phyloP scores from a whole-genome alignment of 2,329 filamentous ascomycete species.

The Fusarium continuum region DNA sequence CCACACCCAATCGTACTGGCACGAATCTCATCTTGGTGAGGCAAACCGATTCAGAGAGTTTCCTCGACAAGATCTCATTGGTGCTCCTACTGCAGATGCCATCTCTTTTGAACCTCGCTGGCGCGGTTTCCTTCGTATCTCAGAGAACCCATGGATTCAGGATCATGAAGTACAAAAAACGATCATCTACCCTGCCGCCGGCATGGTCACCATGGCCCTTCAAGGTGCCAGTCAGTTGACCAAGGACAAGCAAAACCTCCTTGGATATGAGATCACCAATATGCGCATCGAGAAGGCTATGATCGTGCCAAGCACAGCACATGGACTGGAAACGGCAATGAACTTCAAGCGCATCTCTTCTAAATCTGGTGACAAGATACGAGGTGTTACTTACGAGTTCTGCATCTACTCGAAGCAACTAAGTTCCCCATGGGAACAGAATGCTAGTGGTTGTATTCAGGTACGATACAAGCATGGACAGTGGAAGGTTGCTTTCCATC shows the following conservation, averaged over 20 bases:
- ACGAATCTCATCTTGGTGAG: conserved; percentile 58
- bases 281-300: conserved; percentile 61
- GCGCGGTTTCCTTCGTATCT: conserved; percentile 59
- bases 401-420: conserved; percentile 58
- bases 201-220: conserved; percentile 60
- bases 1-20: conserved; percentile 62
- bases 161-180: conserved; percentile 62
- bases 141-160: conserved; percentile 62
- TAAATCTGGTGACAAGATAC: background rate
- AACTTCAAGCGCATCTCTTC: conserved; percentile 50
- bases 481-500: conserved; percentile 28
- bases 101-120: conserved; percentile 58
- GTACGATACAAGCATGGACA: conserved; percentile 41
- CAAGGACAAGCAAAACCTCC: conserved; percentile 32
- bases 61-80: conserved; percentile 61
- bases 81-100: conserved; percentile 55
- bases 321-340: conserved; percentile 61
- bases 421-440: conserved; percentile 53
- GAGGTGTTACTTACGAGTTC: conserved; percentile 48
- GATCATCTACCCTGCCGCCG: conserved; percentile 61
- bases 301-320: conserved; percentile 56
- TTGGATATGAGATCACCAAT: conserved; percentile 55
- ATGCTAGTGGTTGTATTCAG: conserved; percentile 51
- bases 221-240: conserved; percentile 57
- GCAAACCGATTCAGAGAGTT: conserved; percentile 56